A percentile compares a stretch with the other conserved stretches of the same genome.
Evolutionary conservation across 2,329 filamentous ascomycete genomes (phyloP).

Genomic region (Aureobasidium sp.): DNA sequence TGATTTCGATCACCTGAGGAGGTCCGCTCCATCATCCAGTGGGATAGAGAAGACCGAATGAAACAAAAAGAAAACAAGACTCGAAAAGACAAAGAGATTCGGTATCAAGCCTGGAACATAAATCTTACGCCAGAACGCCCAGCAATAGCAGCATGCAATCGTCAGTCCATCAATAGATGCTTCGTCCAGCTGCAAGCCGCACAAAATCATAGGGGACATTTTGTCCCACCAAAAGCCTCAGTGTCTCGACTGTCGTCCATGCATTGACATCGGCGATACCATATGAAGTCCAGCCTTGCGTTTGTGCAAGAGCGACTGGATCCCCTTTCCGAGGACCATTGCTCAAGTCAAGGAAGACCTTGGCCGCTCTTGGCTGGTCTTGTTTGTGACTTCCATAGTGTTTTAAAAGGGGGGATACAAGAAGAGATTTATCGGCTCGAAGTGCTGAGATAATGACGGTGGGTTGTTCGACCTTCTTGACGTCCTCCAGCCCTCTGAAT

Average conservation of each 20-base stretch:
- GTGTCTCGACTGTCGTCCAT: conserved; percentile 76
- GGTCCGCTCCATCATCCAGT: too few species aligned
- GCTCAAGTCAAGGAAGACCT: conserved; percentile 72
- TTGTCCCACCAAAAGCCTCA: conserved; percentile 72
- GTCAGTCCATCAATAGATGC: conserved; percentile 34
- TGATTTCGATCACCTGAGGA: too few species aligned
- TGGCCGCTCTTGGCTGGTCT: conserved; percentile 25
- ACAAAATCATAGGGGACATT: conserved; percentile 88
- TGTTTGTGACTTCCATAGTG: conserved; percentile 51
- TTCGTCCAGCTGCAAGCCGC: conserved; percentile 58
- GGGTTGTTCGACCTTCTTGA: conserved; percentile 70
- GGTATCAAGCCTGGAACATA: background rate
- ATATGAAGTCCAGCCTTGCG: conserved; percentile 72
- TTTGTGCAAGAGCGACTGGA: conserved; percentile 61
- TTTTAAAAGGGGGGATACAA: conserved; percentile 70
- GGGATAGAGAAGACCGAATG: too few species aligned
- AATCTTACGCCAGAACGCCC: background rate
- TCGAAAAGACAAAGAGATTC: background rate
- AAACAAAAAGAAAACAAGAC: conserved; percentile 10
- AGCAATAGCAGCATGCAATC: conserved; percentile 10
- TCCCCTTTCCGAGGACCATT: conserved; percentile 61
- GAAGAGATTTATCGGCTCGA: conserved; percentile 67
- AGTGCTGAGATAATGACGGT: conserved; percentile 78
- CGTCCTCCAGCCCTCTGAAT: conserved; percentile 65
- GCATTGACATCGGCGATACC: conserved; percentile 72